Base-by-base conservation (phyloP, 2,329 filamentous ascomycete species). In the Chaetothyriales sp. region DNA sequence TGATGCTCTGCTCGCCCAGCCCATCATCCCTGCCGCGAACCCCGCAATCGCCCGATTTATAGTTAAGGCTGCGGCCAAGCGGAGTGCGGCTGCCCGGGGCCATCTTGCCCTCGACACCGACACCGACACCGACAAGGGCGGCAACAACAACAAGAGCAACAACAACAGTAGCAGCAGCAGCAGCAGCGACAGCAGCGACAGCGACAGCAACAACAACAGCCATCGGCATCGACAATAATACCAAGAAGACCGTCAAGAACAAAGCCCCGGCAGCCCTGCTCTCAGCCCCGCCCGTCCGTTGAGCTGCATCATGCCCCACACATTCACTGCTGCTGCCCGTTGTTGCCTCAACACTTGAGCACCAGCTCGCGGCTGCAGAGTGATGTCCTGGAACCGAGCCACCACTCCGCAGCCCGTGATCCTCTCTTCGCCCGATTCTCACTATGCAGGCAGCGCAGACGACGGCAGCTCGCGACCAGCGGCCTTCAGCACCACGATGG, bases 401-500 rank as follows among this genome's bases (percentile, higher is more conserved):
- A 49, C 56, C 44, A 48, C 59, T 54, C 51, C 55, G 47, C 48
- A 56, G 43, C 56, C 58, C 37, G 48, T 52, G 28, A 52, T 59
- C 47, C 50, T 59, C 43, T 48, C 57, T 19, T 29, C 10, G 15
- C 9, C 49, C 13, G 29, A 28, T 18, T 33, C 25, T n/a, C 58
- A 60, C 58, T 62, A 62, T 62, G 60, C 59, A 57, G 51, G 54
- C 53, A 58, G 45, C 55, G 13, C 8, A 25, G 50, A 58, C 48
- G 46, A 53, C 19, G 44, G 54, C 44, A 54, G 59, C 53, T 48
- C 53, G 45, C 37, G 54, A 47, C 54, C 33, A 52, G 55, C 33
- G 51, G 55, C 50, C 56, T 48, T 63, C 48, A 56, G 62, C 47
- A 62, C 63, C 47, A 62, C 63, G 44, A 59, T 60, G 54, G 58